Evolutionary conservation across 371 early-diverging fungal genomes (phyloP).

Genomic region (Mucor irregularis): DNA sequence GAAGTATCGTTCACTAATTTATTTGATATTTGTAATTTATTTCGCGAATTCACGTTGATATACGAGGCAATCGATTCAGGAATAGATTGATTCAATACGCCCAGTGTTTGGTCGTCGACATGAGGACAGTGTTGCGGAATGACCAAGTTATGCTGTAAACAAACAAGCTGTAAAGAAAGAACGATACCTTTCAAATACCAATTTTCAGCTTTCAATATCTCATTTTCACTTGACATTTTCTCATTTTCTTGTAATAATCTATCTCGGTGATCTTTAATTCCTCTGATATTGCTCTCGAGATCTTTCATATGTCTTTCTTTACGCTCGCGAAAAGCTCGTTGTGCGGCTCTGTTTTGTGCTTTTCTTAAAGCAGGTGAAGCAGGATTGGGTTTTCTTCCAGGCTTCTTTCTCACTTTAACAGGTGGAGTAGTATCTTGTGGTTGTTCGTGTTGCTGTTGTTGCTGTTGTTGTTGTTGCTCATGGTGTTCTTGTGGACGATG

Average conservation of each 20-base stretch:
- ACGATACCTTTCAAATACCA: constrained; percentile 52
- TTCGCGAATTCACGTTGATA: constrained; percentile 32
- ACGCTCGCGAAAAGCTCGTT: constrained; percentile 80
- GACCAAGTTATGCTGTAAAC: constrained; percentile 28
- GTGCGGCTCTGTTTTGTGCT: constrained; percentile 81
- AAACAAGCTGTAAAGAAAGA: constrained; percentile 46
- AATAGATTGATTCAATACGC: constrained; percentile 29
- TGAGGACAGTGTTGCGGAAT: constrained; percentile 42
- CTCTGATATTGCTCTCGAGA: constrained; percentile 62
- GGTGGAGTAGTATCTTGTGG: constrained; percentile 13
- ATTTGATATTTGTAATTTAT: constrained; percentile 24
- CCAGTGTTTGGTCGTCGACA: constrained; percentile 27
- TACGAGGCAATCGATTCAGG: constrained; percentile 37
- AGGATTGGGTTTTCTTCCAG: constrained; percentile 82
- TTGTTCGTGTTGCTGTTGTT: neutral
- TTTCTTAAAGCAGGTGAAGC: constrained; percentile 70
- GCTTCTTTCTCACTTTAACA: constrained; percentile 60
- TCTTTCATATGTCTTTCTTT: constrained; percentile 69
- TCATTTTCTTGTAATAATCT: constrained; percentile 42
- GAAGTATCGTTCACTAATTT: constrained; percentile 7
- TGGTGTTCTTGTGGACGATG: neutral
- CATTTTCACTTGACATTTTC: constrained; percentile 41
- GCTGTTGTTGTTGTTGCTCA: neutral
- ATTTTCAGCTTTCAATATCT: constrained; percentile 57
- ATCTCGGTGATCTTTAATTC: constrained; percentile 55